Evolutionary conservation across 1,139 yeast species (phyloP).

Genomic region (Debaryomyces udenii): DNA sequence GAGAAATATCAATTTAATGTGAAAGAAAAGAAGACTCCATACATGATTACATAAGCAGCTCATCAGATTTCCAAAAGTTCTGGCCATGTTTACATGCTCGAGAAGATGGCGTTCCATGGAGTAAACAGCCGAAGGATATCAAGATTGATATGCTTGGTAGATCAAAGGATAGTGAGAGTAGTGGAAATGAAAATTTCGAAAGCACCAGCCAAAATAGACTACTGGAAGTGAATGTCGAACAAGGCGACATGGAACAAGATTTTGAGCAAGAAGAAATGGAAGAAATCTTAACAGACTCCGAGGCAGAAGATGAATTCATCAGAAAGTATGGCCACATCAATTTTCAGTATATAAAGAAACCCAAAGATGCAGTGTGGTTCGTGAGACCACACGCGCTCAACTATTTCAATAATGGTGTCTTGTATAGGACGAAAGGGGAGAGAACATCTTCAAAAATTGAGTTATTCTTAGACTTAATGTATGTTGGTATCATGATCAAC

Average conservation of each 20-base stretch:
- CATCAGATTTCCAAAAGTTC: too few species aligned
- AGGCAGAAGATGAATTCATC: constrained; percentile 51
- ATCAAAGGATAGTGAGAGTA: too few species aligned
- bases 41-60: too few species aligned
- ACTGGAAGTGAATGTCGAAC: too few species aligned
- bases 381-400: constrained; percentile 63
- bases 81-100: too few species aligned
- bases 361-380: constrained; percentile 47
- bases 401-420: constrained; percentile 59
- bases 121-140: too few species aligned
- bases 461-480: constrained; percentile 62
- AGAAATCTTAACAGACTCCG: constrained; percentile 32
- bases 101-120: too few species aligned
- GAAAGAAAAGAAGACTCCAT: too few species aligned
- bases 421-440: constrained; percentile 60
- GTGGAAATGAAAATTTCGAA: too few species aligned
- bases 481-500: constrained; percentile 67
- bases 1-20: too few species aligned
- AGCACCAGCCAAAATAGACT: too few species aligned
- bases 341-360: constrained; percentile 51
- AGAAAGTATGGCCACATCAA: constrained; percentile 53
- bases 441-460: constrained; percentile 56
- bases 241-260: constrained; percentile 1
- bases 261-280: constrained; percentile 9
- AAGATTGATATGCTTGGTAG: too few species aligned